Conservation (phyloP, 305 asterid species). For the Lippia alba region DNA sequence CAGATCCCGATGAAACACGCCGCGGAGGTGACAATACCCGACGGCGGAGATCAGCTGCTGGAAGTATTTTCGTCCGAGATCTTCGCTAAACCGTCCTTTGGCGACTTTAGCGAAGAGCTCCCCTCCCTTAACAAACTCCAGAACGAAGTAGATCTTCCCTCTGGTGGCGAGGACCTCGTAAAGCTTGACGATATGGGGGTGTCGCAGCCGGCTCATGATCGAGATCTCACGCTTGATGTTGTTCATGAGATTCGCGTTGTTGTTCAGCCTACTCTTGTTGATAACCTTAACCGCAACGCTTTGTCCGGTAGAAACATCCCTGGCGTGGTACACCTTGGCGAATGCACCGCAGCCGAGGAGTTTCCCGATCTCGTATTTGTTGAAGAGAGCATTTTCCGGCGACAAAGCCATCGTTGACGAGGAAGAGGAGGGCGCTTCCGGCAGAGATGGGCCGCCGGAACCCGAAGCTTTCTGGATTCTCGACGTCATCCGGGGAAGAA, state of each 20-base stretch:
- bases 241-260: conserved; percentile 32
- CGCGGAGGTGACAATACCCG: conserved; percentile 72
- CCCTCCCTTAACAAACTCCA: conserved; percentile 89
- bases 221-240: conserved; percentile 75
- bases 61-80: conserved; percentile 62
- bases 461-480: conserved; percentile 39
- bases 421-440: conserved; percentile 3
- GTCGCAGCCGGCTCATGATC: conserved; percentile 69
- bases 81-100: conserved; percentile 70
- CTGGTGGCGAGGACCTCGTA: conserved; percentile 78
- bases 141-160: conserved; percentile 64
- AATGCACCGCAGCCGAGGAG: conserved; percentile 81
- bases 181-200: conserved; percentile 65
- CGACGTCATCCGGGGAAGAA: conserved; percentile 28
- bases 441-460: conserved; percentile 33
- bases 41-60: conserved; percentile 85
- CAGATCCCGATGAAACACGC: conserved; percentile 81
- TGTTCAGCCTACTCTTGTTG: conserved; percentile 50
- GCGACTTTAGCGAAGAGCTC: conserved; percentile 70
- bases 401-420: conserved; percentile 24
- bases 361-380: conserved; percentile 72
- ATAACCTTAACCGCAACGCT: conserved; percentile 66
- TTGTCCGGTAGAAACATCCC: conserved; percentile 53
- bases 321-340: conserved; percentile 75
- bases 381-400: conserved; percentile 52